Base-by-base conservation (phyloP, 2,329 filamentous ascomycete genomes). In the Trichoderma cornu-damae region DNA sequence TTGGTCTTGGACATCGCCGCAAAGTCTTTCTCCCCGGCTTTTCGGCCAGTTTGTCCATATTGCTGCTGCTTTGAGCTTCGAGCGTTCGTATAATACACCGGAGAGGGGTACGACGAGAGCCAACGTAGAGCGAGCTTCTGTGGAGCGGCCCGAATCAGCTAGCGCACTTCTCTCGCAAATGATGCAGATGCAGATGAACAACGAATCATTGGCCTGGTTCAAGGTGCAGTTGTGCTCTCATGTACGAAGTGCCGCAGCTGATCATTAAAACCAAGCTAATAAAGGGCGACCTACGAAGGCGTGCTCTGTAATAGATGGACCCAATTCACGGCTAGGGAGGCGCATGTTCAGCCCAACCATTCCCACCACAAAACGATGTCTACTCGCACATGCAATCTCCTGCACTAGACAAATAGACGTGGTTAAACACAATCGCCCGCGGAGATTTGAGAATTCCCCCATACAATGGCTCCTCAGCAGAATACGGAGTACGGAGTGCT, bases 131-230 rank as follows among this genome's bases (percentile, higher is more conserved):
- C 20, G 20, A 35, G 48, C 30, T 22, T 18, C 28, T 53, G 55
- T 58, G 55, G 48, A 53, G 55, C 37, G 28, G 50, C 37, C 50
- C 40, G 50, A 54, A 54, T 24, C 28, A 52, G 49, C 49, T 52
- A 52, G 49, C 38, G 37, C 28, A 16, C 18, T 42, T 43, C 11
- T 43, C 11, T 43, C 49, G 38, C 49, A 52, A 40, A 43, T 52
- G 49, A 52, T 52, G n/a, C 28, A 7, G 28, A 30, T 30, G 40
- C 49, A 42, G 49, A 43, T 52, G 20, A 42, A 34, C 49, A 34
- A 42, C 49, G 37, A 52, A 52, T 52, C 49, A 52, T 52, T 24
- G 42, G 49, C 49, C n/a, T 43, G 34, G 37, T 44, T 54, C 40
- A 18, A 54, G 40, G 50, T 52, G 43, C 28, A 16, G 37, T 42